Evolutionary conservation across 345 rosid species (phyloP), one percentile per base, ranked within the genome.

Genomic region (Syzygium jambos): DNA sequence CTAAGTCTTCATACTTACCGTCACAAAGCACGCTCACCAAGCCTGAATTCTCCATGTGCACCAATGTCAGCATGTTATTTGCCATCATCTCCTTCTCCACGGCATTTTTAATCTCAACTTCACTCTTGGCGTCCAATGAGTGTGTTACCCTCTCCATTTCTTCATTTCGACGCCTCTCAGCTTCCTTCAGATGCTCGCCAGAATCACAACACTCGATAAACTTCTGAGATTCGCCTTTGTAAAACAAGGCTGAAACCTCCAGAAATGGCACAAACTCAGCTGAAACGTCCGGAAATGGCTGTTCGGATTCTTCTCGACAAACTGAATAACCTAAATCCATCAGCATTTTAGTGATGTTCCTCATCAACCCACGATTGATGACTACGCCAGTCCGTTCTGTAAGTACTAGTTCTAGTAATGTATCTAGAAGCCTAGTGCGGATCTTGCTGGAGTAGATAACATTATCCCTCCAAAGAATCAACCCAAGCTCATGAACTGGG

Each of bases 81-180:
- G 96, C 98, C 87, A 96, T 96, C 99, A 95, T 98, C 94, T 96
- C 97, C 92, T 92, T 96, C 93, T 96, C 99, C 91, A 96, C 99
- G 89, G 95, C 99, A 90, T 93, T 92, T 80, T 96, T 94, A 89
- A 98, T 98, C 95, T 94, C 95, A 68, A 88, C 92, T 90, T 98
- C 99, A 85, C 99, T 98, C 93, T 91, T 94, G 85, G 90, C 88
- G 90, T 98, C 99, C 95, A 98, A 89, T 92, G 95, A 98, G 89
- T 95, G 98, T 9, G 92, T 90, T 80, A 98, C 99, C 91, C 99
- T 95, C 88, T 98, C 99, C 84, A 95, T 95, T 93, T 98, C 99
- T 92, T 98, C 99, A 85, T 92, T 96, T 16, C 96, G 89, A 84
- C 99, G 97, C 80, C 93, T 93, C 91, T 98, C 99, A 3, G 97